phyloP scores from a whole-genome alignment of 176 grass and related monocot species.

The Aegilops bicornis region DNA sequence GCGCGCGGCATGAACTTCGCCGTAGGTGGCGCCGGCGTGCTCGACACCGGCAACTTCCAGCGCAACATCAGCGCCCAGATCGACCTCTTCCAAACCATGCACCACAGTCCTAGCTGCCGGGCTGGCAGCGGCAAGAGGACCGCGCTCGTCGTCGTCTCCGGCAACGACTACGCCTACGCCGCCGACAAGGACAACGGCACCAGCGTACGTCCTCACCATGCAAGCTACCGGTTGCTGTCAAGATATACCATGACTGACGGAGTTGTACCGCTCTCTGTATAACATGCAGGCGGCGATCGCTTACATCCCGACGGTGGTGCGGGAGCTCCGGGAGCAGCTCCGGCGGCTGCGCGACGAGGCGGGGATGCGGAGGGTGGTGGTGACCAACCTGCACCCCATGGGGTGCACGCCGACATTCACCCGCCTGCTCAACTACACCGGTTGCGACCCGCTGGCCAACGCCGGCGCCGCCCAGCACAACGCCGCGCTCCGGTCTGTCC shows the following conservation, averaged over 20 bases:
- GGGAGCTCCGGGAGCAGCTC: slow-evolving; percentile 35
- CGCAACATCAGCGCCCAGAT: slow-evolving; percentile 72
- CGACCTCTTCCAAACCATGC: slow-evolving; percentile 57
- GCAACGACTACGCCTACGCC: slow-evolving; percentile 64
- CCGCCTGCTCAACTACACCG: slow-evolving; percentile 43
- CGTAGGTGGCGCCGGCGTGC: slow-evolving; percentile 59
- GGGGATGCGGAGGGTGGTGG: slow-evolving; percentile 66
- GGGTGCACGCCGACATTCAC: slow-evolving; percentile 71
- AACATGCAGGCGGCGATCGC: slow-evolving; percentile 46
- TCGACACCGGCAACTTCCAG: slow-evolving; percentile 71
- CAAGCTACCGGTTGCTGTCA: fast-evolving
- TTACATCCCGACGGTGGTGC: slow-evolving; percentile 57
- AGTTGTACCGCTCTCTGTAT: no score
- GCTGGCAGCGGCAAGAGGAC: not conserved
- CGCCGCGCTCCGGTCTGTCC: slow-evolving; percentile 37
- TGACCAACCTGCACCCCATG: slow-evolving; percentile 75
- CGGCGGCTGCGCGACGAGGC: slow-evolving; percentile 46
- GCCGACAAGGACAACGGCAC: slow-evolving; percentile 44
- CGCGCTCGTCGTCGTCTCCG: slow-evolving; percentile 63
- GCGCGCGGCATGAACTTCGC: slow-evolving; percentile 80
- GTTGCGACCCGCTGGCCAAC: slow-evolving; percentile 51
- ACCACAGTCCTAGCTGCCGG: no score
- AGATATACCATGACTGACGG: no score
- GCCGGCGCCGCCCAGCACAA: slow-evolving; percentile 51
- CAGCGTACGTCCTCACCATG: slow-evolving; percentile 1